Evolutionary conservation across 164 flowering plant species (phyloP).

Genomic region (Saururus chinensis): DNA sequence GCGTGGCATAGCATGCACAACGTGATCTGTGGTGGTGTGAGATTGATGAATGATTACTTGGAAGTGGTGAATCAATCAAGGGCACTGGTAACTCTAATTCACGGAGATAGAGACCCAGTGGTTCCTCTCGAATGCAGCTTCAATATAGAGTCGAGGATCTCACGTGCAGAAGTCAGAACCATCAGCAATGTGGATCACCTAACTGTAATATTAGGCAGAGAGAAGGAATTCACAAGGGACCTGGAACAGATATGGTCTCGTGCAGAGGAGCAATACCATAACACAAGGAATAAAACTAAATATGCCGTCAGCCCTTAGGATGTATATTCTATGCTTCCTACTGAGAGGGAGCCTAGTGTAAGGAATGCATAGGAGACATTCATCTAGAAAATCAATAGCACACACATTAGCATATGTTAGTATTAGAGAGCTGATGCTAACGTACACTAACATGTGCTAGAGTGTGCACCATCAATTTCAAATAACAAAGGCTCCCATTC

Average conservation of each 20-base stretch:
- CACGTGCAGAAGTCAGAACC: constrained; percentile 28
- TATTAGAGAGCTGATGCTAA: no score
- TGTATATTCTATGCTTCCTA: no score
- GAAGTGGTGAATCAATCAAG: constrained; percentile 19
- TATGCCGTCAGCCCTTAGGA: no score
- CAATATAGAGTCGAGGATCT: constrained; percentile 37
- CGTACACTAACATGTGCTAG: no score
- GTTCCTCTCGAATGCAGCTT: constrained; percentile 58
- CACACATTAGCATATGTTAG: no score
- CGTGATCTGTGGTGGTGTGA: constrained; percentile 72
- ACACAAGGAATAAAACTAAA: neutral
- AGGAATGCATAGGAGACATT: no score
- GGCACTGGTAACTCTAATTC: constrained; percentile 32
- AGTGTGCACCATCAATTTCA: no score
- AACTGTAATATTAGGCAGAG: constrained; percentile 40
- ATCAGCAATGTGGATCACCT: constrained; percentile 35
- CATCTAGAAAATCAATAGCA: no score
- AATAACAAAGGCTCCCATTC: no score
- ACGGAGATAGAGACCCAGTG: constrained; percentile 51
- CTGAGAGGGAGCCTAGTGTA: no score
- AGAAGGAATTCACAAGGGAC: constrained; percentile 23
- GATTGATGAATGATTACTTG: constrained; percentile 40
- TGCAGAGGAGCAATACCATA: neutral
- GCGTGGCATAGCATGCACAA: constrained; percentile 95
- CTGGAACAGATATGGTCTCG: constrained; percentile 41